Evolutionary conservation across 306 rosid species (phyloP), one percentile per base, ranked within the genome.

Genomic region (Castanea crenata): DNA sequence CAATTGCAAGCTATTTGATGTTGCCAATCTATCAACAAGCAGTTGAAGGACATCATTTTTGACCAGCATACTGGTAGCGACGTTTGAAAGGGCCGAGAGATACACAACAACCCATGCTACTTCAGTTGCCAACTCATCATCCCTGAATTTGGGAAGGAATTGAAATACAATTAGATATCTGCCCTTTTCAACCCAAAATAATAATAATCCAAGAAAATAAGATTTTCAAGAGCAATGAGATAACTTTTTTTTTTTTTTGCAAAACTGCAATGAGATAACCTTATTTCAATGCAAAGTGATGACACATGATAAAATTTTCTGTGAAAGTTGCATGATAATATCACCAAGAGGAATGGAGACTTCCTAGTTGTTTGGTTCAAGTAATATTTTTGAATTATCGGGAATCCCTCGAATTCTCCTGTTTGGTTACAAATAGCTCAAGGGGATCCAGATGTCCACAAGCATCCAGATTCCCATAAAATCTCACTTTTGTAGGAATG

Each of bases 31-130:
- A 70, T 91, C 84, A 72, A 89, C 94, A 27, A 96, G 97, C 77
- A 96, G 86, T 84, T 88, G 93, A 85, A 91, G 91, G 73, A 87
- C 91, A 51, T 90, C 94, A 9, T 89, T 88, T 92, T 91, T 90
- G 90, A 89, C 92, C 77, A 93, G 85, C 86, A 90, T 78, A 76
- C 89, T 34, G 52, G 90, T 88, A 73, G 97, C 98, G 52, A 88
- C 73, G 83, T 96, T 90, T 85, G 98, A 93, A 84, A 93, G 97
- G 19, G 98, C 97, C 14, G 98, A 93, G 19, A 96, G 92, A 87
- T 96, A 96, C 78, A 91, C 98, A 74, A 90, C 90, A 57, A 96
- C 96, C 99, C 98, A 96, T 72, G 96, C 97, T 78, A 93, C 94
- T 86, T 96, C 99, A 79, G 98, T 96, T 51, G 93, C 93, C 86